A percentile compares a stretch with the other conserved stretches of the same genome.
Evolutionary conservation across 2,329 filamentous ascomycete species (phyloP).

Genomic region (Sarocladium brachiariae): DNA sequence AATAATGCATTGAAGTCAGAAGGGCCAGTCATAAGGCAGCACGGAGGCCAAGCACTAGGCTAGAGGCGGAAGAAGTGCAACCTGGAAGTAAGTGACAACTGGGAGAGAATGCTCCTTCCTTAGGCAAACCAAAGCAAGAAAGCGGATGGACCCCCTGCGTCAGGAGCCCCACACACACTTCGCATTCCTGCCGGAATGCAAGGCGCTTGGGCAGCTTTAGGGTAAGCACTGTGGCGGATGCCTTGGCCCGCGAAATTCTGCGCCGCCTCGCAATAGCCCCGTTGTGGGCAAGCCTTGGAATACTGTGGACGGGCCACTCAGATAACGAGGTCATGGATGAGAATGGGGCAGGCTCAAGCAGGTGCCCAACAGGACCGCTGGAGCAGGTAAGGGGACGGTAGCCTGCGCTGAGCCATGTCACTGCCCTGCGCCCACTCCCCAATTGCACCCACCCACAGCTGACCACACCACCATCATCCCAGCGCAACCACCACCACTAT

Average conservation of each 20-base stretch:
- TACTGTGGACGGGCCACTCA: background rate
- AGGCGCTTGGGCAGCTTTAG: background rate
- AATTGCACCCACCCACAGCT: slow-evolving; percentile 3
- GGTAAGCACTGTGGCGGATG: background rate
- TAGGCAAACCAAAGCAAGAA: background rate
- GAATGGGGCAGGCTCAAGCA: background rate
- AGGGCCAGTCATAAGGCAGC: background rate
- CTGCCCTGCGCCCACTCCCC: too few species aligned
- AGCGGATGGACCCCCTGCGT: slow-evolving; percentile 1
- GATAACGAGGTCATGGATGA: background rate
- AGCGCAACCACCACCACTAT: slow-evolving; percentile 4
- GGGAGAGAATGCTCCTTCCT: background rate
- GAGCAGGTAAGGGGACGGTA: background rate
- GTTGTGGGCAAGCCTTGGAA: background rate
- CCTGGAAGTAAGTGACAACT: too few species aligned
- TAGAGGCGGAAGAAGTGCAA: too few species aligned
- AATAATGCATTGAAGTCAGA: background rate
- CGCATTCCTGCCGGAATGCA: slow-evolving; percentile 1
- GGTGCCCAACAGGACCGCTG: background rate
- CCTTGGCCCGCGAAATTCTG: slow-evolving; percentile 1
- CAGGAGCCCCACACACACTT: background rate
- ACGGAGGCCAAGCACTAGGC: too few species aligned
- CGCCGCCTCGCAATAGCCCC: background rate
- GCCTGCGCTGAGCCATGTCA: too few species aligned
- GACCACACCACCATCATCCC: slow-evolving; percentile 8